A percentile compares a stretch with the other conserved stretches of the same genome.
phyloP scores from a whole-genome alignment of 2,329 filamentous ascomycete species.

The Achaetomium macrosporum region DNA sequence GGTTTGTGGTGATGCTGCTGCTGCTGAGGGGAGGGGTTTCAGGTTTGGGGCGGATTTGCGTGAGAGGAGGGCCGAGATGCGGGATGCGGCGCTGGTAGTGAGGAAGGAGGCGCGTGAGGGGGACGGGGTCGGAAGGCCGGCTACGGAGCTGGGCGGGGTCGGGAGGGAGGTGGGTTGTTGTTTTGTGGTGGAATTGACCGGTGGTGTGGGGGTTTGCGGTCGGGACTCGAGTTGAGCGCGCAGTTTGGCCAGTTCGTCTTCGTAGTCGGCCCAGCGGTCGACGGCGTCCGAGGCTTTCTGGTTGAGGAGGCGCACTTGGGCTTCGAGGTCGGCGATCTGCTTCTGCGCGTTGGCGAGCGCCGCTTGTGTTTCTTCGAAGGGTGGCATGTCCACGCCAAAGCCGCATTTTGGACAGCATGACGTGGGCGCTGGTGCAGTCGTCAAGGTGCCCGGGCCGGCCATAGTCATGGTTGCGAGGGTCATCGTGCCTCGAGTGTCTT shows the following conservation, averaged over 20 bases:
- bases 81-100: constrained; percentile 35
- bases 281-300: constrained; percentile 52
- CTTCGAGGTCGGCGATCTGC: constrained; percentile 63
- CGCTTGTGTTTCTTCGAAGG: constrained; percentile 32
- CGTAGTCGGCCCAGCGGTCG: constrained; percentile 69
- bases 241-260: constrained; percentile 65
- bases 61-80: constrained; percentile 42
- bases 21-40: constrained; percentile 13
- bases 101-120: constrained; percentile 42
- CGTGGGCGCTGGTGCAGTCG: constrained; percentile 17
- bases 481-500: constrained; percentile 12
- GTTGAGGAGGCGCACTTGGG: constrained; percentile 63
- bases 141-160: constrained; percentile 23
- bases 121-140: constrained; percentile 25
- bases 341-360: constrained; percentile 50
- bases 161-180: constrained; percentile 20
- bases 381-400: constrained; percentile 31
- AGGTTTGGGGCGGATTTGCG: constrained; percentile 39
- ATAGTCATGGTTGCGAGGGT: constrained; percentile 19
- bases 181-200: constrained; percentile 10
- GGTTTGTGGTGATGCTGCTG: not conserved
- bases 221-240: constrained; percentile 32
- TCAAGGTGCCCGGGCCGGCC: constrained; percentile 16
- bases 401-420: constrained; percentile 49
- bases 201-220: constrained; percentile 11